phyloP scores from a whole-genome alignment of 345 rosid genomes.

The Syzygium jambos region DNA sequence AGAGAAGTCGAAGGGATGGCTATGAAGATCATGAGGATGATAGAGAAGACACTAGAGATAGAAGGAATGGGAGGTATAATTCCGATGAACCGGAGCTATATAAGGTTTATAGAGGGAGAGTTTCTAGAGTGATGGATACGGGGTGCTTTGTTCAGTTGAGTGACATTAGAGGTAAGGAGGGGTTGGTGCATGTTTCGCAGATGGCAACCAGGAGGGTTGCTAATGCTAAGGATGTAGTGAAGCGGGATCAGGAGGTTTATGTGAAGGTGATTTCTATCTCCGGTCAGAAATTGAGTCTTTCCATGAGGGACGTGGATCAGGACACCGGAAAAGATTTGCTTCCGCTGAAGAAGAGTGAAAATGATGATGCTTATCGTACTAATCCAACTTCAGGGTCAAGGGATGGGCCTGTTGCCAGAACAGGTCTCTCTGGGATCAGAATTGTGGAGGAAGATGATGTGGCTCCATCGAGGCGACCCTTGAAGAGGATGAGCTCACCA shows the following conservation, averaged over 20 bases:
- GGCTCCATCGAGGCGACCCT: constrained; percentile 46
- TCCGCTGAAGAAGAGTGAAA: constrained; percentile 48
- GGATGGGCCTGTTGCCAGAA: constrained; percentile 50
- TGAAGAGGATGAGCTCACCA: constrained; percentile 85
- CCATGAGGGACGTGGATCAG: constrained; percentile 88
- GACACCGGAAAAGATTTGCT: constrained; percentile 72
- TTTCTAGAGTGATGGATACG: constrained; percentile 74
- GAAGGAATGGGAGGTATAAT: constrained; percentile 4
- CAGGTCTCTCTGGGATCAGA: constrained; percentile 70
- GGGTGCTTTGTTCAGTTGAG: constrained; percentile 81
- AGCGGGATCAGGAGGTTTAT: constrained; percentile 69
- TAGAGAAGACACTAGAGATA: constrained; percentile 9
- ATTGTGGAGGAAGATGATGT: constrained; percentile 51
- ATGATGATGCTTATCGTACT: constrained; percentile 45
- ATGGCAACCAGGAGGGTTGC: constrained; percentile 52
- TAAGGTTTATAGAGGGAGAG: constrained; percentile 69
- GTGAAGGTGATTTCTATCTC: constrained; percentile 72
- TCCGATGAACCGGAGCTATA: constrained; percentile 60
- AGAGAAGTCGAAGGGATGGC: constrained; percentile 17
- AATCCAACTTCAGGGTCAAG: constrained; percentile 36
- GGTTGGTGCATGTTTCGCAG: constrained; percentile 84
- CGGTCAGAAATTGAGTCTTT: constrained; percentile 53
- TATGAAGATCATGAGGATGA: constrained; percentile 5
- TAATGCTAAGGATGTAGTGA: constrained; percentile 57
- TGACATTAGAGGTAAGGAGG: constrained; percentile 83